A percentile compares a stretch with the other conserved stretches of the same genome.
phyloP scores from a whole-genome alignment of 2,329 filamentous ascomycete genomes.

The Scedosporium minutisporum region DNA sequence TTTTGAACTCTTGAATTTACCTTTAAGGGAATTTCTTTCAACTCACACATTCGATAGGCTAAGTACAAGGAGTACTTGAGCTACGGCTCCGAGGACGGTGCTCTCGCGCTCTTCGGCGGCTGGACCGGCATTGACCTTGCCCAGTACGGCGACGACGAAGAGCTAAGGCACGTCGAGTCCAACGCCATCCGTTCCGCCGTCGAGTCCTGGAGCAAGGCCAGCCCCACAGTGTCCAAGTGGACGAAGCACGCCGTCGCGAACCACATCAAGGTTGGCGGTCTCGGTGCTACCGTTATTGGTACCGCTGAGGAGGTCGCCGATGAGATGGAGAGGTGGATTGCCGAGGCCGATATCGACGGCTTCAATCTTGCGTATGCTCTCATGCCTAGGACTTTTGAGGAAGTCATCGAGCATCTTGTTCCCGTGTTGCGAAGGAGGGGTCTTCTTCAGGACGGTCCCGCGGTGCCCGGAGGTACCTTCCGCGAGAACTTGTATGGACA shows the following conservation, averaged over 20 bases:
- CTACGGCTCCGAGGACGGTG: conserved; percentile 51
- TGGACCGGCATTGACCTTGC: conserved; percentile 58
- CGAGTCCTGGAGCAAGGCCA: conserved; percentile 32
- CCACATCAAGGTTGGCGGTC: conserved; percentile 21
- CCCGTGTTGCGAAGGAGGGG: conserved; percentile 52
- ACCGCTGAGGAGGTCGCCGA: conserved; percentile 21
- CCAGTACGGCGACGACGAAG: conserved; percentile 52
- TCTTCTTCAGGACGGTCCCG: conserved; percentile 34
- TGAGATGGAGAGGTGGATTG: conserved; percentile 24
- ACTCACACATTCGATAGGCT: background rate
- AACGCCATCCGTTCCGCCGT: conserved; percentile 48
- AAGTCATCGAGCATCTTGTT: conserved; percentile 53
- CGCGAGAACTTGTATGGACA: conserved; percentile 31
- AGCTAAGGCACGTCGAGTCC: conserved; percentile 50
- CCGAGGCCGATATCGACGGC: conserved; percentile 53
- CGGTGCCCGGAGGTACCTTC: conserved; percentile 30
- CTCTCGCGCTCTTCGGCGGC: conserved; percentile 54
- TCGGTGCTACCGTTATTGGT: conserved; percentile 20
- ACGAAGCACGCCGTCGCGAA: conserved; percentile 24
- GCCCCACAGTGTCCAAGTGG: conserved; percentile 22
- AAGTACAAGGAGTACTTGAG: conserved; percentile 41
- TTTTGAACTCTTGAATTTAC: too few relatives aligned
- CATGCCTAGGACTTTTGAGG: conserved; percentile 53
- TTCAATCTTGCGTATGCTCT: conserved; percentile 28
- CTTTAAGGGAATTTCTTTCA: too few relatives aligned